Evolutionary conservation across 225 moss, liverwort and hornwort genomes (phyloP), one percentile per base, ranked within the genome.

Genomic region (Physcomitrium patens): DNA sequence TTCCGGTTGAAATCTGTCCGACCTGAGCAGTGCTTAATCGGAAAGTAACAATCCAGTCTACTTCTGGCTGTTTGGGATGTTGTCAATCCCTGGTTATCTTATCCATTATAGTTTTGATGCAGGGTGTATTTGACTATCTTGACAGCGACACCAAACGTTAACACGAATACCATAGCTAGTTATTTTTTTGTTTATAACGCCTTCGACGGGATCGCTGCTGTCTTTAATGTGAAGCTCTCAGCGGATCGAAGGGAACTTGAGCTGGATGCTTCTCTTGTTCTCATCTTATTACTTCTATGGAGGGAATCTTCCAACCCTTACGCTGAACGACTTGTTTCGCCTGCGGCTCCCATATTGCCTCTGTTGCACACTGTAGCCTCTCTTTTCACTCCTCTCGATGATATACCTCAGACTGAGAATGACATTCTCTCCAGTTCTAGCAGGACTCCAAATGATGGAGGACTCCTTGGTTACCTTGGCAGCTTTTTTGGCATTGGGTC

Each of bases 221-320:
- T 91, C 68, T 89, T 90, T 77, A 93, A 65, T 68, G 73, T 93
- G 78, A 95, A 93, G 71, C 89, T 93, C 65, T 58, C 89, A 45
- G 48, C 82, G 37, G 93, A 93, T 78, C 82, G 91, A 47, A 87
- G 81, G 76, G 83, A 84, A 77, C 88, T 95, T 19, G 93, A 93
- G 78, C 80, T 95, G 80, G 93, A 95, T 81, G 95, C 89, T 45
- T 74, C 89, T 31, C 90, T 95, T 43, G 90, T 93, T 81, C 95
- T 95, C 74, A 85, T 91, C 60, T 78, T 95, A 66, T 84, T 95
- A 77, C 90, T 95, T 19, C 72, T 93, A 42, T 95, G 93, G 95
- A 90, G 91, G 83, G 93, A 95, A 70, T 93, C 93, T 70, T 79
- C 90, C 74, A 95, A 95, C 78, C 93, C 91, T 27, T 93, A 95